Percentiles rank a stretch among this genome's conserved stretches.
Evolutionary conservation across 805 yeast species (phyloP).

Genomic region (Candida sanyiensis): DNA sequence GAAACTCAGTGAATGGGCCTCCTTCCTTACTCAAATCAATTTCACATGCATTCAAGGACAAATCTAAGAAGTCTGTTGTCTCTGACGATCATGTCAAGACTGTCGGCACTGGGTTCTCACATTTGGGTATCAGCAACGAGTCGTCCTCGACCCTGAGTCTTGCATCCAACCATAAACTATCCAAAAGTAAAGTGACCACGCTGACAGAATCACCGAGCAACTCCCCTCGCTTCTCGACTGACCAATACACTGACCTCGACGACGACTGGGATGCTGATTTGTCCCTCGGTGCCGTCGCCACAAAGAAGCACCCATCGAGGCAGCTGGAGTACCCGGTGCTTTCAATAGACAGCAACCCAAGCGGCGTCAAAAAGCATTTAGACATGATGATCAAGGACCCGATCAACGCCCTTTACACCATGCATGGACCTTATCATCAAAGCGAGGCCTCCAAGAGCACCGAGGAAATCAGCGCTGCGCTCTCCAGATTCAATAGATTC

Average conservation of each 20-base stretch:
- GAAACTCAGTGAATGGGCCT: conserved; percentile 47
- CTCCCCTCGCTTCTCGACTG: conserved; percentile 26
- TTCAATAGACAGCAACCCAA: conserved; percentile 14
- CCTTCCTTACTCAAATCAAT: conserved; percentile 25
- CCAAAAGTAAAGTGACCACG: conserved; percentile 8
- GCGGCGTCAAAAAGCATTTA: conserved; percentile 19
- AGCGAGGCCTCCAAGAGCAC: conserved; percentile 39
- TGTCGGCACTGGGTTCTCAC: conserved; percentile 53
- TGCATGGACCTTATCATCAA: conserved; percentile 39
- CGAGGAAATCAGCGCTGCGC: conserved; percentile 52
- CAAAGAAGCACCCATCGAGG: conserved; percentile 24
- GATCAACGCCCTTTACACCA: conserved; percentile 31
- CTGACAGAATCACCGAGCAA: conserved; percentile 13
- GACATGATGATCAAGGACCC: conserved; percentile 26
- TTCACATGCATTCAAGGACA: conserved; percentile 25
- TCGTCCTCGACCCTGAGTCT: conserved; percentile 15
- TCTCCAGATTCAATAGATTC: conserved; percentile 61
- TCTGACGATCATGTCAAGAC: conserved; percentile 34
- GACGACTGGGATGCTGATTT: conserved; percentile 91
- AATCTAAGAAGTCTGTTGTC: conserved; percentile 24
- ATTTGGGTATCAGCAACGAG: conserved; percentile 36
- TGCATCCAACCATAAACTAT: conserved; percentile 12
- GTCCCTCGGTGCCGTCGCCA: conserved; percentile 26
- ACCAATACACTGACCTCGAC: conserved; percentile 62
- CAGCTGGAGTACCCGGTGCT: conserved; percentile 25